Evolutionary conservation across 2,329 filamentous ascomycete genomes (phyloP), one percentile per base, ranked within the genome.

Genomic region (Aspergillus costaricaensis): DNA sequence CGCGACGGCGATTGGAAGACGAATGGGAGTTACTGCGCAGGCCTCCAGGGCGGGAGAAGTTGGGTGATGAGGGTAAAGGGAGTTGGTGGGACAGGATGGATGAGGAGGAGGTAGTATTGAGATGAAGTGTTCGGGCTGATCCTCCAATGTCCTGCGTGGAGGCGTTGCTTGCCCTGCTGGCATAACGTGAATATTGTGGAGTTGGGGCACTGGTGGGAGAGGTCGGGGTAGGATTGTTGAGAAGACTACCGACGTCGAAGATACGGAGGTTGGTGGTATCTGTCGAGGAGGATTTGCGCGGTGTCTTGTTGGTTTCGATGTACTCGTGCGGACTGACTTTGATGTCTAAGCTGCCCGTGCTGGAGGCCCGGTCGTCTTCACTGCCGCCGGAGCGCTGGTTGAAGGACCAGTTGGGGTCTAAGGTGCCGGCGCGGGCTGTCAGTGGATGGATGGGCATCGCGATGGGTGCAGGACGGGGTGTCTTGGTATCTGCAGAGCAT

Each of bases 171-270:
- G 72, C 68, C 10, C 62, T 59, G 21, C 64, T 65, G 9, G 47
- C 44, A 49, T 57, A 58, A 12, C 15, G 14, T 10, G 19, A 38
- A 12, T 43, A 36, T 14, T 25, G 30, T 2, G 10, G 30, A 23
- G 9, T 30, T 47, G 36, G n/a, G 5, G 54, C 50, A 12, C 27
- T 59, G 49, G 27, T 32, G 36, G 12, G 32, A 15, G 32, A 36
- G 32, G 27, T 41, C 15, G 55, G 54, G 19, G 48, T 30, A 3
- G 48, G 51, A 43, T 32, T 44, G 52, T 41, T 41, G 21, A 96
- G 79, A 0, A 96, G 78, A 0, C 91, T 91, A 21, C 92, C 92
- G 1, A 92, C 88, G 66, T 96, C 93, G 68, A 94, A 92, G 74
- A 96, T 94, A 0, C 91, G 91, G 4, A 95, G 86, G 50, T 83